These are phyloP conservation scores for Vaccinium darrowii DNA, from an alignment of 148 eudicot species.

Conservation along the genomic window DNA sequence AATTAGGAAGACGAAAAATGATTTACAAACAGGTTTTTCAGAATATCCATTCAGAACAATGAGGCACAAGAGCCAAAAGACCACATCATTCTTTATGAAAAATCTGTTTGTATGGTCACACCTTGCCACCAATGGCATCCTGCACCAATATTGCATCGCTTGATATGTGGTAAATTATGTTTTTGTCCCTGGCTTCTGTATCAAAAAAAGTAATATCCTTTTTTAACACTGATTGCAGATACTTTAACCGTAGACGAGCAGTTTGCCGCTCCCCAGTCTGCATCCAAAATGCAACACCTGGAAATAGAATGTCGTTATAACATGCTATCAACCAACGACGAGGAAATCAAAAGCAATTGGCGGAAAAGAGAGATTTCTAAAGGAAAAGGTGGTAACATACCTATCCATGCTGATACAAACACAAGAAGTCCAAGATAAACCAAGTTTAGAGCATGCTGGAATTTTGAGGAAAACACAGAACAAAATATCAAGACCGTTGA, in stretches of 20 bases:
- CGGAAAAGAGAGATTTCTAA: not conserved
- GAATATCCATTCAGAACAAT: not conserved
- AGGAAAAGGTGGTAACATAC: constrained; percentile 26
- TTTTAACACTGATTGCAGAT: constrained; percentile 55
- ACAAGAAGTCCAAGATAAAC: constrained; percentile 58
- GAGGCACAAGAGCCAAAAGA: not conserved
- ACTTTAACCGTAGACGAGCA: constrained; percentile 49
- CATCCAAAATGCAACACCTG: constrained; percentile 77
- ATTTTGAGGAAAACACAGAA: not conserved
- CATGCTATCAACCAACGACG: not conserved
- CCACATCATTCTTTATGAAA: not conserved
- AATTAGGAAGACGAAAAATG: not conserved
- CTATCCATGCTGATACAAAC: constrained; percentile 59
- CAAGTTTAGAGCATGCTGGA: constrained; percentile 65
- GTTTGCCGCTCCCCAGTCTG: constrained; percentile 84
- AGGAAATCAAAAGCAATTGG: not conserved
- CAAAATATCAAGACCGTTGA: not conserved
- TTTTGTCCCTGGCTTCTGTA: constrained; percentile 55
- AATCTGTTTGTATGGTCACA: constrained; percentile 14
- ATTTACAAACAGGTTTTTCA: not conserved
- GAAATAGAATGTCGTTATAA: not conserved
- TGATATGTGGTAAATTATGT: constrained; percentile 55
- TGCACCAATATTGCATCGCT: constrained; percentile 72
- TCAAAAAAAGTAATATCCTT: constrained; percentile 64
- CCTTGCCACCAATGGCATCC: constrained; percentile 84